These are phyloP conservation scores for Leccinum insolens DNA, from an alignment of 1,284 basidiomycete genomes.

Conservation along the genomic window DNA sequence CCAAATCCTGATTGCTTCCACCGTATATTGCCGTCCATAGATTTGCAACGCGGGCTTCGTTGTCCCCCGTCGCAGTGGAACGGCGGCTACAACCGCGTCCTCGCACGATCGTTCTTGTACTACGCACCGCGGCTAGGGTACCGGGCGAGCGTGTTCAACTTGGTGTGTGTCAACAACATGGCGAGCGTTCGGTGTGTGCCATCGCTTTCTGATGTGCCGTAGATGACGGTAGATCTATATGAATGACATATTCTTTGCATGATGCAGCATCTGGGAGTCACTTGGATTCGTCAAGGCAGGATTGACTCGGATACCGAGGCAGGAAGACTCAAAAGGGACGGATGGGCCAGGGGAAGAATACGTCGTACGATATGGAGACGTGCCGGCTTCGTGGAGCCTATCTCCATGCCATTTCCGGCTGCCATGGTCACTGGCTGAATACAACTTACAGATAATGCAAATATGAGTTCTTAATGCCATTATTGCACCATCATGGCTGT, in stretches of 20 bases:
- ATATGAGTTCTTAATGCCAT: neutral
- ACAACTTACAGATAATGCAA: neutral
- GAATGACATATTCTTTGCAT: neutral
- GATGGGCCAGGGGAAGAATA: slow-evolving; percentile 81
- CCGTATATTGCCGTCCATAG: slow-evolving; percentile 27
- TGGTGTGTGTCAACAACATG: slow-evolving; percentile 85
- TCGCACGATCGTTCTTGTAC: slow-evolving; percentile 82
- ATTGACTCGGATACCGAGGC: slow-evolving; percentile 68
- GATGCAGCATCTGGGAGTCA: slow-evolving; percentile 77
- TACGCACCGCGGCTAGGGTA: slow-evolving; percentile 85
- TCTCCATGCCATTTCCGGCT: neutral
- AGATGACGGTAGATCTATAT: neutral
- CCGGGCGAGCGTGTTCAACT: slow-evolving; percentile 89
- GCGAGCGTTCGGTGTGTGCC: slow-evolving; percentile 65
- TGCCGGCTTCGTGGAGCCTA: neutral
- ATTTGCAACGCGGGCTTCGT: slow-evolving; percentile 93
- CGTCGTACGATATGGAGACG: slow-evolving; percentile 45
- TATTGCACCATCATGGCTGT: neutral
- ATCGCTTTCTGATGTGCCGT: neutral
- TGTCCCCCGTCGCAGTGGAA: slow-evolving; percentile 73
- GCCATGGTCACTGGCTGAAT: neutral
- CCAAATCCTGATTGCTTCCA: neutral
- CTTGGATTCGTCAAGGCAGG: slow-evolving; percentile 86
- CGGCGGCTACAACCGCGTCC: slow-evolving; percentile 68
- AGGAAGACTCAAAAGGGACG: slow-evolving; percentile 67